These are phyloP conservation scores for Bauhinia variegata DNA, from an alignment of 306 rosid species.

Conservation along the genomic window DNA sequence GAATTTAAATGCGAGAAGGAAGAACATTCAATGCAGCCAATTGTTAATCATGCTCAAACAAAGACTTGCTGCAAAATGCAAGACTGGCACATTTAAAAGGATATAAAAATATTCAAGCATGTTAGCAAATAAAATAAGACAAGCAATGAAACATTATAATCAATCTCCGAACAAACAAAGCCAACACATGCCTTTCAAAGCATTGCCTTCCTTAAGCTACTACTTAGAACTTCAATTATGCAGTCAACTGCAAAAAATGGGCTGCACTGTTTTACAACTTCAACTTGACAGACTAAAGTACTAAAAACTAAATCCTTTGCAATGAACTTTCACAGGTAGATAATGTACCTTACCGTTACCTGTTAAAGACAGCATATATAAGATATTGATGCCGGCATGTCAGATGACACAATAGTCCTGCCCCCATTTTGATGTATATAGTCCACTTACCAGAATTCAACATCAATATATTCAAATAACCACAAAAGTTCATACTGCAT, in stretches of 20 bases:
- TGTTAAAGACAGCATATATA: constrained; percentile 25
- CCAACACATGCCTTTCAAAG: background rate
- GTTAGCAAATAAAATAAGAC: constrained; percentile 10
- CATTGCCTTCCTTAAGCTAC: constrained; percentile 22
- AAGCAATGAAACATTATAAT: background rate
- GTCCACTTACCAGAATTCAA: constrained; percentile 38
- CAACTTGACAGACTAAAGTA: constrained; percentile 7
- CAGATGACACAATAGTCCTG: constrained; percentile 52
- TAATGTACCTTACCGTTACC: constrained; percentile 37
- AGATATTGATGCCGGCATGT: constrained; percentile 53
- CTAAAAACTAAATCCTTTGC: constrained; percentile 8
- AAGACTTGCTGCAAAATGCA: constrained; percentile 4
- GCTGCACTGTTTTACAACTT: constrained; percentile 18
- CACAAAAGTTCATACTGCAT: constrained; percentile 44
- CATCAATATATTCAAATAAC: constrained; percentile 38
- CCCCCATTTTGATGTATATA: constrained; percentile 34
- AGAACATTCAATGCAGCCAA: constrained; percentile 16
- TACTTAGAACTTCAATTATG: constrained; percentile 26
- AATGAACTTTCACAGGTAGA: constrained; percentile 31
- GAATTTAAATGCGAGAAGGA: background rate
- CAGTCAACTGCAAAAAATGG: constrained; percentile 21
- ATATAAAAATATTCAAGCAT: constrained; percentile 16
- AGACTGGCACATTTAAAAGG: no score
- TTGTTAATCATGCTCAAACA: constrained; percentile 19
- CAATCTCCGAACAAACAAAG: constrained; percentile 28